A percentile compares a stretch with the other conserved stretches of the same genome.
These are phyloP conservation scores for Paramyrothecium sp. DNA, from an alignment of 2,329 filamentous ascomycete species.

Conservation along the genomic window DNA sequence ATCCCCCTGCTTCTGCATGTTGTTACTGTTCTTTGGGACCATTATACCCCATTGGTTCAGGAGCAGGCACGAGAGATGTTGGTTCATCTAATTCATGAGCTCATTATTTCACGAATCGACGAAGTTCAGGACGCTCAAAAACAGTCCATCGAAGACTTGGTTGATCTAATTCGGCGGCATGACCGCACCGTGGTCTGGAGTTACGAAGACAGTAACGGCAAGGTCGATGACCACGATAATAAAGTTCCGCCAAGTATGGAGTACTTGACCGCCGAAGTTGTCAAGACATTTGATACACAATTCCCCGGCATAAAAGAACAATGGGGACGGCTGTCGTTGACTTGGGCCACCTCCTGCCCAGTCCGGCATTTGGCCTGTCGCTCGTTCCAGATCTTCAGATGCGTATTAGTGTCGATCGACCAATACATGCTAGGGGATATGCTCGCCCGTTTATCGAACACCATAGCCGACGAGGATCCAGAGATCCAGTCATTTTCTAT, in stretches of 20 bases:
- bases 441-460: conserved; percentile 92
- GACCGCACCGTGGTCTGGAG: conserved; percentile 86
- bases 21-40: conserved; percentile 93
- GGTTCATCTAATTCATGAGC: conserved; percentile 93
- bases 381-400: conserved; percentile 96
- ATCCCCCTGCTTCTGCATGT: conserved; percentile 87
- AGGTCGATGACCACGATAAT: conserved; percentile 67
- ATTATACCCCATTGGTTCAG: conserved; percentile 91
- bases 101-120: conserved; percentile 78
- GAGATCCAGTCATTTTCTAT: conserved; percentile 97
- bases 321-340: conserved; percentile 86
- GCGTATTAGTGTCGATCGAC: conserved; percentile 86
- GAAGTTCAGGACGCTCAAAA: conserved; percentile 61
- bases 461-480: conserved; percentile 88
- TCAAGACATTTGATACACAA: conserved; percentile 79
- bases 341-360: conserved; percentile 95
- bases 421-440: conserved; percentile 96
- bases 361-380: conserved; percentile 93
- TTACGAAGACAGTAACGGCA: conserved; percentile 90
- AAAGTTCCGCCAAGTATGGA: conserved; percentile 89
- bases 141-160: conserved; percentile 78
- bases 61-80: conserved; percentile 98
- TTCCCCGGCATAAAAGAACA: conserved; percentile 86
- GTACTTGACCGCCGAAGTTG: conserved; percentile 75
- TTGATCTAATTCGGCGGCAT: conserved; percentile 82